Percentiles rank a stretch among this genome's conserved stretches.
Evolutionary conservation across 768 basidiomycete species (phyloP).

Genomic region (Boletus rubroflammeus): DNA sequence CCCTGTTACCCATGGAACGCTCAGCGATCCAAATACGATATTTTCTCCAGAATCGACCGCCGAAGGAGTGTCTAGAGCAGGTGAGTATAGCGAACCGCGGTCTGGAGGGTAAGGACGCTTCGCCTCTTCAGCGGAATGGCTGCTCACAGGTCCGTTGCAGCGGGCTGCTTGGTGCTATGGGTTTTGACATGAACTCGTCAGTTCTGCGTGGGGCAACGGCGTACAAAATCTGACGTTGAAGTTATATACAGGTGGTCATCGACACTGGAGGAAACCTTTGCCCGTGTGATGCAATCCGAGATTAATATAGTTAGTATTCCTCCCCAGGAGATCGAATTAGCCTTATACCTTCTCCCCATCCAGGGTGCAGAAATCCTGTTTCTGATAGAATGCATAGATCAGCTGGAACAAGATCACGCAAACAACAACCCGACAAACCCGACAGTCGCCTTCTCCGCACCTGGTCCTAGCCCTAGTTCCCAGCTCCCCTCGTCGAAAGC

Average conservation of each 20-base stretch:
- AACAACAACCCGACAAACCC: not conserved
- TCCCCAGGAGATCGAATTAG: not conserved
- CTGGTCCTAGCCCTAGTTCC: not conserved
- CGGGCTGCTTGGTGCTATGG: not conserved
- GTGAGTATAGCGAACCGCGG: rapidly evolving
- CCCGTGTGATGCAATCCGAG: not conserved
- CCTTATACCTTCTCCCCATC: not conserved
- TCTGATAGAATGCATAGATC: not conserved
- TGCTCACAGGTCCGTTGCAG: not conserved
- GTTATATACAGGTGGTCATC: constrained; percentile 1
- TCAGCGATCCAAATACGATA: too few species aligned
- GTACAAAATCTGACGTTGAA: not conserved
- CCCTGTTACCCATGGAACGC: too few species aligned
- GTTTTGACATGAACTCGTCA: constrained; percentile 2
- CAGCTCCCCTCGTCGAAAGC: not conserved
- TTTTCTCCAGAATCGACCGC: not conserved
- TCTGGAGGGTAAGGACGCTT: not conserved
- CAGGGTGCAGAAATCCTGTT: not conserved
- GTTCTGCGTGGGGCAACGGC: not conserved
- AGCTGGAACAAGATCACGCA: not conserved
- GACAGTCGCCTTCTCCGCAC: not conserved
- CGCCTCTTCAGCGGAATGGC: not conserved
- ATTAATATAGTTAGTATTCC: not conserved
- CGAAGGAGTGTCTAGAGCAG: not conserved
- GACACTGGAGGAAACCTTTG: not conserved